These are phyloP conservation scores for Penicillium brasilianum DNA, from an alignment of 2,329 filamentous ascomycete species.

Conservation along the genomic window DNA sequence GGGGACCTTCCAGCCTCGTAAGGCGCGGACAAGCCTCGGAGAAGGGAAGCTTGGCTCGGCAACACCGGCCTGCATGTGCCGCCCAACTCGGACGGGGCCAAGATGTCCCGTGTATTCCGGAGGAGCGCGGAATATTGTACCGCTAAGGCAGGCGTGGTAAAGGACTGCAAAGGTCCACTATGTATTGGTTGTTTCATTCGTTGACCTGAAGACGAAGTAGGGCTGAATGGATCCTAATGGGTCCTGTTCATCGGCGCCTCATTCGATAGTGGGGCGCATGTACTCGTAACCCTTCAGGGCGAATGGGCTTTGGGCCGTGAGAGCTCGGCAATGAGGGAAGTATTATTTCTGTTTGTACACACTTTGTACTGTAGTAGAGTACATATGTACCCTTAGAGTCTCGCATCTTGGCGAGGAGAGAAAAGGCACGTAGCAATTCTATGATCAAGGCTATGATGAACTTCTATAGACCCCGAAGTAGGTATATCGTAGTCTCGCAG, in stretches of 20 bases:
- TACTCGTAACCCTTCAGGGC: conserved; percentile 13
- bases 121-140: conserved; percentile 7
- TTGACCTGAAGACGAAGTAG: conserved; percentile 22
- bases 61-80: not conserved
- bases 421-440: not conserved
- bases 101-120: conserved; percentile 12
- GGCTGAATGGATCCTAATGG: conserved; percentile 25
- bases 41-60: conserved; percentile 33
- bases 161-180: not conserved
- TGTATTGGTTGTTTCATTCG: conserved; percentile 16
- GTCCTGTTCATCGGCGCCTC: conserved; percentile 22
- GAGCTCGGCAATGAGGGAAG: not conserved
- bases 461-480: not conserved
- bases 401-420: not conserved
- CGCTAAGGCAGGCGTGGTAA: conserved; percentile 6
- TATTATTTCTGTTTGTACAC: not conserved
- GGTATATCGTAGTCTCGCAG: not conserved
- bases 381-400: not conserved
- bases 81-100: conserved; percentile 1
- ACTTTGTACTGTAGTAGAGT: too few species aligned
- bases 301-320: conserved; percentile 9
- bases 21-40: conserved; percentile 34
- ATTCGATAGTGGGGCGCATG: conserved; percentile 26
- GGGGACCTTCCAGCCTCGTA: conserved; percentile 24
- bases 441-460: not conserved